phyloP scores from a whole-genome alignment of 2,329 filamentous ascomycete species.

The Zymoseptoria tritici region DNA sequence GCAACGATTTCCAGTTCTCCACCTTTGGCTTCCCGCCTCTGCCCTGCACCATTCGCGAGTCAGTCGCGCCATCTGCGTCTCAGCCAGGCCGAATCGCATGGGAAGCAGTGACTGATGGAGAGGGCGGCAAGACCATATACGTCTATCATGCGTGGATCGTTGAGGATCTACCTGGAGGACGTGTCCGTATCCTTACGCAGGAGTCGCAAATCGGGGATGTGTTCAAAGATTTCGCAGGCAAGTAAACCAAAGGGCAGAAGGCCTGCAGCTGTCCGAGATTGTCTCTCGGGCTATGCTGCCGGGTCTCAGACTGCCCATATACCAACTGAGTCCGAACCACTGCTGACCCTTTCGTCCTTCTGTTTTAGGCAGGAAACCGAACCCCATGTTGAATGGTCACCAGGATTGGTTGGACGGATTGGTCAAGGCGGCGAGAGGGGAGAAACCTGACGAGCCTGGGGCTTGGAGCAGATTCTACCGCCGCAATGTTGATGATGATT shows the following conservation, averaged over 20 bases:
- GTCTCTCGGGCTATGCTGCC: too few species aligned
- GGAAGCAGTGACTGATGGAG: conserved; percentile 15
- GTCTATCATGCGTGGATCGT: conserved; percentile 33
- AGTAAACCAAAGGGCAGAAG: too few species aligned
- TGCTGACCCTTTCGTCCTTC: too few species aligned
- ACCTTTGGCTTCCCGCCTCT: conserved; percentile 32
- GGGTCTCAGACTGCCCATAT: too few species aligned
- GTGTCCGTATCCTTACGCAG: conserved; percentile 32
- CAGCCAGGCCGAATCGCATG: conserved; percentile 17
- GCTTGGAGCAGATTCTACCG: conserved; percentile 1
- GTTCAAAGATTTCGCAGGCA: conserved; percentile 20
- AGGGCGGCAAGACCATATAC: conserved; percentile 22
- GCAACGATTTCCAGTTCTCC: conserved; percentile 28
- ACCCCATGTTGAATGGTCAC: conserved; percentile 32
- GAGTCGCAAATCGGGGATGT: conserved; percentile 30
- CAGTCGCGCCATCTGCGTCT: conserved; percentile 7
- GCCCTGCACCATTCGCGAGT: conserved; percentile 24
- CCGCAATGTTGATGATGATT: background rate
- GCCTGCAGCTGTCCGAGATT: too few species aligned
- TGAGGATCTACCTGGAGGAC: conserved; percentile 25
- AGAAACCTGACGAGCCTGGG: conserved; percentile 10
- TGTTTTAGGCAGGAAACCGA: conserved; percentile 21
- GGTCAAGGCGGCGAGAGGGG: conserved; percentile 22
- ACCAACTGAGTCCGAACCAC: too few species aligned
- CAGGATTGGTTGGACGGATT: conserved; percentile 34